A percentile compares a stretch with the other conserved stretches of the same genome.
These are phyloP conservation scores for Aspergillus olivimuriae DNA, from an alignment of 495 filamentous ascomycete species.

Conservation along the genomic window DNA sequence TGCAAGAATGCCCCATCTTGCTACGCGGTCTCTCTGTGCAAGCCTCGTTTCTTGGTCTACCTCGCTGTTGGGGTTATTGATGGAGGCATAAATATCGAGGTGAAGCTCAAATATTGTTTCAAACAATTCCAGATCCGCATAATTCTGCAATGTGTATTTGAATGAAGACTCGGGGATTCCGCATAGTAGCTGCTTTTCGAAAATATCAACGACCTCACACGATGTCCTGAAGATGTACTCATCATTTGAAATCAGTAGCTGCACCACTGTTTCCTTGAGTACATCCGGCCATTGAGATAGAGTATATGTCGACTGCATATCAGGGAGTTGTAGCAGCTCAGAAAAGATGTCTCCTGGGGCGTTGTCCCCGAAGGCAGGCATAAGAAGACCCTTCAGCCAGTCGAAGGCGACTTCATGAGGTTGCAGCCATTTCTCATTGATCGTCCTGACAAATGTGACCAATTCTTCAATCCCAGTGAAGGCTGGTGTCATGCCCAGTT, in stretches of 20 bases:
- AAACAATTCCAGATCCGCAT: constrained; percentile 47
- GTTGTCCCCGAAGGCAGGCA: constrained; percentile 28
- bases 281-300: constrained; percentile 61
- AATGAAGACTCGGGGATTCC: constrained; percentile 12
- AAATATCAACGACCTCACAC: constrained; percentile 33
- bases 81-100: constrained; percentile 72
- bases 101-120: constrained; percentile 85
- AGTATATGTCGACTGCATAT: constrained; percentile 50
- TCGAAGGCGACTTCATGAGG: constrained; percentile 57
- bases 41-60: constrained; percentile 52
- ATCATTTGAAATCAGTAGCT: constrained; percentile 61
- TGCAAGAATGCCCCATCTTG: constrained; percentile 69
- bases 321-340: constrained; percentile 17
- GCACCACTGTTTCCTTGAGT: constrained; percentile 64
- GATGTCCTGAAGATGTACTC: constrained; percentile 58
- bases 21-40: constrained; percentile 61
- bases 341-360: constrained; percentile 9
- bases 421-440: constrained; percentile 52
- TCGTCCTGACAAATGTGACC: constrained; percentile 42
- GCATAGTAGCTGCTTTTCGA: constrained; percentile 30
- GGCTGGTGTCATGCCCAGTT: constrained; percentile 38
- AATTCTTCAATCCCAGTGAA: constrained; percentile 55
- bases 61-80: constrained; percentile 67
- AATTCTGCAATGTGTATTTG: constrained; percentile 21
- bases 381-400: constrained; percentile 57